phyloP scores from a whole-genome alignment of 2,329 filamentous ascomycete species.

The Macrophomina phaseolina region DNA sequence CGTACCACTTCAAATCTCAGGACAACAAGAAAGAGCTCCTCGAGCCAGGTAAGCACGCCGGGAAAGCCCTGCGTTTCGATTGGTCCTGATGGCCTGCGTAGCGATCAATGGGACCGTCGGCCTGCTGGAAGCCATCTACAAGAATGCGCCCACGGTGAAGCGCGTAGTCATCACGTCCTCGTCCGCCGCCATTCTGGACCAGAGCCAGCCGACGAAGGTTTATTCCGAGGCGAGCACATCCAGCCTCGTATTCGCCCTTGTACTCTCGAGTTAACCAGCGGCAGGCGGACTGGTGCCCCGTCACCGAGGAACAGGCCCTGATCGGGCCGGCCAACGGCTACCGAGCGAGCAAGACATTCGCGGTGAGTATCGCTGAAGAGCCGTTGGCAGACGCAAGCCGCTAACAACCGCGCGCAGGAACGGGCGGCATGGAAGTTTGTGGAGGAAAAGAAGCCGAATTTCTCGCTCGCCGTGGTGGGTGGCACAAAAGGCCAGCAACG shows the following conservation, averaged over 20 bases:
- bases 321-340: slow-evolving; percentile 30
- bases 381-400: too few relatives aligned
- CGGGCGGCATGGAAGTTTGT: slow-evolving; percentile 54
- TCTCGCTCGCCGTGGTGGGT: slow-evolving; percentile 47
- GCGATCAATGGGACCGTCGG: slow-evolving; percentile 35
- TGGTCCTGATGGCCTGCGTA: too few relatives aligned
- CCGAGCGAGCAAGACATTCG: slow-evolving; percentile 62
- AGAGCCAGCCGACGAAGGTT: slow-evolving; percentile 31
- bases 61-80: too few relatives aligned
- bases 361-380: slow-evolving; percentile 31
- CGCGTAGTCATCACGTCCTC: slow-evolving; percentile 58
- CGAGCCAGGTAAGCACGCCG: slow-evolving; percentile 3
- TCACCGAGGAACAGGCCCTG: slow-evolving; percentile 52
- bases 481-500: too few relatives aligned
- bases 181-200: slow-evolving; percentile 55
- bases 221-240: background rate
- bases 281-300: slow-evolving; percentile 55
- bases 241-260: slow-evolving; percentile 49
- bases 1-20: slow-evolving; percentile 27
- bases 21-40: slow-evolving; percentile 37
- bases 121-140: slow-evolving; percentile 33
- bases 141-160: slow-evolving; percentile 34
- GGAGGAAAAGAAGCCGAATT: slow-evolving; percentile 49
- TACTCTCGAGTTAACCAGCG: slow-evolving; percentile 33
- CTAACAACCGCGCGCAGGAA: slow-evolving; percentile 29